These are phyloP conservation scores for Fusarium clavum DNA, from an alignment of 2,329 filamentous ascomycete genomes.

Conservation along the genomic window DNA sequence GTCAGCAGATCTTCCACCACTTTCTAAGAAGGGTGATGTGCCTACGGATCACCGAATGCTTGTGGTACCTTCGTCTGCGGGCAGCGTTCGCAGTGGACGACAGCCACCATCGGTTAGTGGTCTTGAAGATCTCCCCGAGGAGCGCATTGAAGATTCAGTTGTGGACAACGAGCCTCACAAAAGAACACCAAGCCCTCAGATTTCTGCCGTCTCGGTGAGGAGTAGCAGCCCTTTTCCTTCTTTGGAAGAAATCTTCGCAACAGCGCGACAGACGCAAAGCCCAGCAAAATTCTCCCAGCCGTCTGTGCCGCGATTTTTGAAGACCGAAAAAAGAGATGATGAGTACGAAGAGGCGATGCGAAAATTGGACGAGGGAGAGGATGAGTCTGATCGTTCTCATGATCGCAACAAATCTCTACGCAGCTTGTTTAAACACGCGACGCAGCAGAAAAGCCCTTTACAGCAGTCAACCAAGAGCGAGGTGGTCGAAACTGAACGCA, in stretches of 20 bases:
- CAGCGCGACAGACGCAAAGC: conserved; percentile 54
- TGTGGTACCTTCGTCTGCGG: conserved; percentile 42
- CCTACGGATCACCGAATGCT: conserved; percentile 17
- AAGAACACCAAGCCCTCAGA: conserved; percentile 27
- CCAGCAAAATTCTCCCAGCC: conserved; percentile 46
- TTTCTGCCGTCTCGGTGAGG: conserved; percentile 36
- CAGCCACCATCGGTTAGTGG: conserved; percentile 60
- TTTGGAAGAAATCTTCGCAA: conserved; percentile 56
- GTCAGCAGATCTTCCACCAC: conserved; percentile 21
- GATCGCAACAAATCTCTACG: conserved; percentile 44
- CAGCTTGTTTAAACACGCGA: conserved; percentile 50
- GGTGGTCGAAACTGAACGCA: conserved; percentile 1
- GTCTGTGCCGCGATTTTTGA: conserved; percentile 44
- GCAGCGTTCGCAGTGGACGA: conserved; percentile 60
- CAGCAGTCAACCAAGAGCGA: conserved; percentile 14
- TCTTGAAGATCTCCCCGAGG: conserved; percentile 47
- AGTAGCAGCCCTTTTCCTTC: conserved; percentile 53
- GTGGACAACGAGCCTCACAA: conserved; percentile 30
- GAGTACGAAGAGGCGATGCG: conserved; percentile 61
- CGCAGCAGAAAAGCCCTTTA: conserved; percentile 37
- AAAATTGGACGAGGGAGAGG: conserved; percentile 53
- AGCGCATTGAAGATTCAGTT: conserved; percentile 35
- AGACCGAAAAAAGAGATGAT: conserved; percentile 45
- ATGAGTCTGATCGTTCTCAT: conserved; percentile 44
- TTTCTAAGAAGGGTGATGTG: conserved; percentile 16